Evolutionary conservation across 106 monocot genomes (phyloP), one percentile per base, ranked within the genome.

Genomic region (Acorus gramineus): DNA sequence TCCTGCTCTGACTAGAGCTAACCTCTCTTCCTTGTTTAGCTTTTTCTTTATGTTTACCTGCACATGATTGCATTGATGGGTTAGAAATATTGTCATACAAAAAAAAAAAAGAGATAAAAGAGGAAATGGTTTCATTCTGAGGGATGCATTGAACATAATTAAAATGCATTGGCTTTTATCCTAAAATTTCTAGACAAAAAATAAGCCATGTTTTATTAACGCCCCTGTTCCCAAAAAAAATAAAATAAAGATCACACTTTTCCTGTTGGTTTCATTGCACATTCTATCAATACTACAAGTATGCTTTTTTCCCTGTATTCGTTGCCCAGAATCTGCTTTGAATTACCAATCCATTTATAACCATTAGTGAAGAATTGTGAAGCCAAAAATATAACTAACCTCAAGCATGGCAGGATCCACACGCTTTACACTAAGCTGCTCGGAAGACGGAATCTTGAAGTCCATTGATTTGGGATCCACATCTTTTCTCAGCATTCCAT

Each of bases 371-470:
- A 28, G 28, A 28, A 28, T 28, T 28, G 28, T 28, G 28, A 28
- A 28, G 28, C 28, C 28, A 0, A 28, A 65, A 48, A 47, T 49
- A 46, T 59, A 9, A 47, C 66, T 60, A 46, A 95, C 95, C 87
- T 86, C 84, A 58, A 95, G 86, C 64, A 73, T 74, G 59, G 86
- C 67, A 63, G 95, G 95, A 80, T 95, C 86, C 46, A 95, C 73
- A 73, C 79, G 90, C 65, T 89, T 93, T 46, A 69, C 6, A 64
- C 79, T 85, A 49, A 93, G 74, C 63, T 84, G 76, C 56, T 95
- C 95, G 76, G 90, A 77, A 76, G 85, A 81, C 8, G 83, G 89
- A 59, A 84, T 65, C 55, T 75, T 85, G 56, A 82, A 75, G 10
- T 65, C 11, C 57, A 61, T 14, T 54, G 62, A n/a, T 42, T 66